Conservation (phyloP, 1,284 basidiomycete genomes). For the Rhodotorula sp. region DNA sequence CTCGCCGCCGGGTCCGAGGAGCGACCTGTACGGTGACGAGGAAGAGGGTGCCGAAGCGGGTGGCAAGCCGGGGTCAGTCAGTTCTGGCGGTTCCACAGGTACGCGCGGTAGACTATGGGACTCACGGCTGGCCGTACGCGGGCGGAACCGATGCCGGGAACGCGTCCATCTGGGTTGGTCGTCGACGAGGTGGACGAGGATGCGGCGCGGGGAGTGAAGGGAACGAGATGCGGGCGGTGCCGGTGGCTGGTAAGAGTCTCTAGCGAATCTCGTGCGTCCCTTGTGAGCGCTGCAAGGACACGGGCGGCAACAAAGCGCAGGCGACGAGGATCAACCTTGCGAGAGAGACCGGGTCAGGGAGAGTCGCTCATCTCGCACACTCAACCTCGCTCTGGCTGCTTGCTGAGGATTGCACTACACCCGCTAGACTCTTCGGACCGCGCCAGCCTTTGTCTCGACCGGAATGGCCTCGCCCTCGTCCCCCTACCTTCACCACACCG, state of each 20-base stretch:
- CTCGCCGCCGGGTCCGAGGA: constrained; percentile 27
- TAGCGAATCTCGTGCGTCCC: background rate
- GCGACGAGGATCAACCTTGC: background rate
- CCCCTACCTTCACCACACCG: background rate
- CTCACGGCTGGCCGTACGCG: constrained; percentile 6
- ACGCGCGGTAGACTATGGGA: background rate
- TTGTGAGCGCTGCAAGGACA: background rate
- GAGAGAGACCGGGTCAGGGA: background rate
- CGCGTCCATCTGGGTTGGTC: constrained; percentile 27
- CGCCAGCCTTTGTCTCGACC: too few species aligned
- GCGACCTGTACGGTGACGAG: constrained; percentile 3
- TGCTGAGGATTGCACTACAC: too few species aligned
- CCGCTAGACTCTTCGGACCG: too few species aligned
- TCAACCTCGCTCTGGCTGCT: too few species aligned
- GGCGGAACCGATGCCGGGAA: constrained; percentile 26
- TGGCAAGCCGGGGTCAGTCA: background rate
- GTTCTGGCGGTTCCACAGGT: background rate
- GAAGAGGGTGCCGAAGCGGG: background rate
- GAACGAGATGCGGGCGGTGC: background rate
- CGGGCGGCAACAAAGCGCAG: too few species aligned
- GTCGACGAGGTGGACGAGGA: background rate
- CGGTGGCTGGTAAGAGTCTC: background rate
- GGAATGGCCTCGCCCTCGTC: background rate
- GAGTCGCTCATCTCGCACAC: background rate
- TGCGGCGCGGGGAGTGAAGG: background rate